Evolutionary conservation across 2,329 filamentous ascomycete species (phyloP).

Genomic region (Rhynchosporium agropyri): DNA sequence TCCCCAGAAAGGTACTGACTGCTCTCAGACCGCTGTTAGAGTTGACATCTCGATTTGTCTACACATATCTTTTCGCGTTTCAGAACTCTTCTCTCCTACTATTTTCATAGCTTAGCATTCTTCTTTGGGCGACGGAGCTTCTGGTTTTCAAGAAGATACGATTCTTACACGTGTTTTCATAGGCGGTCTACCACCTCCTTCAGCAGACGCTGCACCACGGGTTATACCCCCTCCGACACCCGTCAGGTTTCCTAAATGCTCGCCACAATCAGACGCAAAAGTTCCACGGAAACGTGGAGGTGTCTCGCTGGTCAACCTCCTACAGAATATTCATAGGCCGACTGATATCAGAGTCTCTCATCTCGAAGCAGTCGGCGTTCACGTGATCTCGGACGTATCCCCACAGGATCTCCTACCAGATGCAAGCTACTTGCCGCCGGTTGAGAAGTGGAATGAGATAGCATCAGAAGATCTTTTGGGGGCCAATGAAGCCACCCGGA

Average conservation of each 20-base stretch:
- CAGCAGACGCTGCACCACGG: conserved; percentile 32
- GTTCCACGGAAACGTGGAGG: conserved; percentile 31
- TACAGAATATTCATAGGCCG: conserved; percentile 58
- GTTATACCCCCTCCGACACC: conserved; percentile 36
- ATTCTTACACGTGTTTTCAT: conserved; percentile 30
- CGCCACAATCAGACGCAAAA: conserved; percentile 46
- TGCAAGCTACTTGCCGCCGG: conserved; percentile 54
- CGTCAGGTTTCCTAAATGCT: conserved; percentile 35
- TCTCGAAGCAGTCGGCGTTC: conserved; percentile 60
- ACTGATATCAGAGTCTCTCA: conserved; percentile 52
- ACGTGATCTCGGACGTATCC: conserved; percentile 55
- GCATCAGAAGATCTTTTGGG: conserved; percentile 39
- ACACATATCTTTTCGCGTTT: conserved; percentile 19
- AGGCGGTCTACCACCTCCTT: conserved; percentile 29
- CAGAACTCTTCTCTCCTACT: conserved; percentile 18
- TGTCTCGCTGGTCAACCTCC: conserved; percentile 51
- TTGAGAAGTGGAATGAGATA: conserved; percentile 51
- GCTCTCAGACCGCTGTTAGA: conserved; percentile 23
- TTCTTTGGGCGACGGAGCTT: neutral
- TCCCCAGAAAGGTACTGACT: neutral
- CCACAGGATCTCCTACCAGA: conserved; percentile 57
- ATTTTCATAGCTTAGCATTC: conserved; percentile 7
- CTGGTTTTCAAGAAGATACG: conserved; percentile 1
- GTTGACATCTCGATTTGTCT: conserved; percentile 9
- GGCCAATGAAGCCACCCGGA: conserved; percentile 52